Evolutionary conservation across 1,139 yeast species (phyloP).

Genomic region (Citeromyces hawaiiensis): DNA sequence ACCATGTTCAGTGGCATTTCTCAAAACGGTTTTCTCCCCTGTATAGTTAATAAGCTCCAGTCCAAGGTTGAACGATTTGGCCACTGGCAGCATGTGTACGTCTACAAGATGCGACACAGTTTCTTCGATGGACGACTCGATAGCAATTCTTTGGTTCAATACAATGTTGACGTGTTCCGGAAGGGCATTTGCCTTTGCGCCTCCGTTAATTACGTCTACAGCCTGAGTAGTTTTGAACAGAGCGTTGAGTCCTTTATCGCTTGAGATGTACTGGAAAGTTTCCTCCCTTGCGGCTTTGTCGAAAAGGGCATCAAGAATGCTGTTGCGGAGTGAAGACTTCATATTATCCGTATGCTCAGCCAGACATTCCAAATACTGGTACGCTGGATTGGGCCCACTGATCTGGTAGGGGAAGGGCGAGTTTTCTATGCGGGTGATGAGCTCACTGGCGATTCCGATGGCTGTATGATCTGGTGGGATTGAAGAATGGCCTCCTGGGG

Average conservation of each 20-base stretch:
- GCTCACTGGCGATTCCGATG: constrained; percentile 51
- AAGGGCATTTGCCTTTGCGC: constrained; percentile 42
- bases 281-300: constrained; percentile 21
- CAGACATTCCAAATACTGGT: constrained; percentile 29
- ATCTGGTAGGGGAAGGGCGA: constrained; percentile 32
- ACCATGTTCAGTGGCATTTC: background rate
- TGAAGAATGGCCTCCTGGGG: constrained; percentile 66
- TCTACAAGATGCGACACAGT: constrained; percentile 19
- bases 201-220: constrained; percentile 44
- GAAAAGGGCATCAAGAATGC: constrained; percentile 1
- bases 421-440: constrained; percentile 34
- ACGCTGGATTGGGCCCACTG: constrained; percentile 33
- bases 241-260: constrained; percentile 16
- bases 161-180: constrained; percentile 36
- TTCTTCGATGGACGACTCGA: constrained; percentile 28
- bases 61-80: constrained; percentile 19
- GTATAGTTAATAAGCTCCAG: constrained; percentile 15
- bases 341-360: constrained; percentile 20
- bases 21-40: constrained; percentile 8
- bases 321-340: constrained; percentile 18
- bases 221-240: constrained; percentile 48
- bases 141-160: constrained; percentile 41
- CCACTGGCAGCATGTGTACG: constrained; percentile 22
- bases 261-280: constrained; percentile 22
- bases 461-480: constrained; percentile 60